phyloP scores from a whole-genome alignment of 1,284 basidiomycete species.

The Moesziomyces globuligerus region DNA sequence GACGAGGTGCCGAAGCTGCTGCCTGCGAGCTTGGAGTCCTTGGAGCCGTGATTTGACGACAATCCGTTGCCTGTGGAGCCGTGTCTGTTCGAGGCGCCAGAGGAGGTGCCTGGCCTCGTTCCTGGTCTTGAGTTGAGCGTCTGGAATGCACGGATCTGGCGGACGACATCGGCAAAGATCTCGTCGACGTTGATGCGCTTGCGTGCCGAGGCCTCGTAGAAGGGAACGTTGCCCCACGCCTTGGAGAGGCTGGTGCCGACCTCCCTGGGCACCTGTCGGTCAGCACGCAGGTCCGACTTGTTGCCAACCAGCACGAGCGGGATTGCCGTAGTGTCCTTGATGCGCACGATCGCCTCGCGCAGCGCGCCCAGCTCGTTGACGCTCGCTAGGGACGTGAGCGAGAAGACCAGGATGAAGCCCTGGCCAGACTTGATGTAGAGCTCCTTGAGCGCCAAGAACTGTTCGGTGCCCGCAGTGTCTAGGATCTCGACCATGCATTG shows the following conservation, averaged over 20 bases:
- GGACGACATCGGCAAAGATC: slow-evolving; percentile 57
- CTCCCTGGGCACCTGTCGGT: slow-evolving; percentile 60
- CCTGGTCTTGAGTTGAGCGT: slow-evolving; percentile 8
- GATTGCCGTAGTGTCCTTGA: slow-evolving; percentile 53
- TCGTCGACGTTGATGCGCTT: slow-evolving; percentile 62
- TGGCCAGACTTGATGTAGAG: slow-evolving; percentile 61
- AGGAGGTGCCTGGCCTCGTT: slow-evolving; percentile 1
- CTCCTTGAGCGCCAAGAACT: slow-evolving; percentile 63
- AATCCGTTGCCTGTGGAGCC: slow-evolving; percentile 4
- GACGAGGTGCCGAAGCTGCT: slow-evolving; percentile 13
- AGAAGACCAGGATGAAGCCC: slow-evolving; percentile 62
- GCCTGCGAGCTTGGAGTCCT: slow-evolving; percentile 10
- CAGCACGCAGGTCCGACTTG: slow-evolving; percentile 56
- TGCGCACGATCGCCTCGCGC: slow-evolving; percentile 57
- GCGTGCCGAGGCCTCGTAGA: slow-evolving; percentile 59
- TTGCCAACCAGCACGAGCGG: slow-evolving; percentile 62
- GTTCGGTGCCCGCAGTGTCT: slow-evolving; percentile 62
- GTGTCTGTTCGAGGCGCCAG: slow-evolving; percentile 4
- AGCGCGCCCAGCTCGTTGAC: slow-evolving; percentile 61
- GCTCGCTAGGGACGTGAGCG: slow-evolving; percentile 55
- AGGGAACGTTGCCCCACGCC: slow-evolving; percentile 62
- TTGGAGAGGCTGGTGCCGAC: slow-evolving; percentile 58
- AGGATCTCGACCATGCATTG: slow-evolving; percentile 60
- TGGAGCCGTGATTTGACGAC: background rate
- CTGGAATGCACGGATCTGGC: slow-evolving; percentile 57